Conservation (phyloP, 768 basidiomycete species). For the Russula lepida region DNA sequence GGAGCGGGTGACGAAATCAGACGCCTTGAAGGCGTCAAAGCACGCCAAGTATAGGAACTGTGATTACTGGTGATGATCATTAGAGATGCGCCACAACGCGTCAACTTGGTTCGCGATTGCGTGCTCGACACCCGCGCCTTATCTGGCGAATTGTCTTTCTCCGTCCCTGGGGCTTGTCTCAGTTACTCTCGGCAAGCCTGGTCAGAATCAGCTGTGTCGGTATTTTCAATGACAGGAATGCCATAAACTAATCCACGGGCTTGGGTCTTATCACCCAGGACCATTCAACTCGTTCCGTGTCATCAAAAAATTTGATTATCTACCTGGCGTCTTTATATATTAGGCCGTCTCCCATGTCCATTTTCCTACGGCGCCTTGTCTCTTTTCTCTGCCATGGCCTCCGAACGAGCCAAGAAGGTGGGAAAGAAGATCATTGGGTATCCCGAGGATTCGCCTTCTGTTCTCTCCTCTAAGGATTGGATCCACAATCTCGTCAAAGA, state of each 20-base stretch:
- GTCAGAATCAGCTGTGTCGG: not conserved
- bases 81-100: constrained; percentile 18
- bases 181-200: not conserved
- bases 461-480: constrained; percentile 54
- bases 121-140: constrained; percentile 1
- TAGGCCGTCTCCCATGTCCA: not conserved
- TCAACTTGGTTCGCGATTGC: constrained; percentile 19
- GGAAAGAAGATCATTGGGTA: constrained; percentile 53
- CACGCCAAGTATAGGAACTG: too few species aligned
- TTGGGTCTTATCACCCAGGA: not conserved
- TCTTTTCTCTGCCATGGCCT: constrained; percentile 29
- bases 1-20: not conserved
- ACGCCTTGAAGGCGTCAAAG: not conserved
- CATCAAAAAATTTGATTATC: not conserved
- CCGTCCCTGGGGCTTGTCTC: not conserved
- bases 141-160: not conserved
- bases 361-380: not conserved
- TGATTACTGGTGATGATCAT: too few species aligned
- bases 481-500: constrained; percentile 33
- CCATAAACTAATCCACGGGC: not conserved
- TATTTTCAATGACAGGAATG: not conserved
- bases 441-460: constrained; percentile 50
- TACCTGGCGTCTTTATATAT: not conserved
- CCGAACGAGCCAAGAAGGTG: constrained; percentile 34
- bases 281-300: not conserved